These are phyloP conservation scores for Phoma sp. DNA, from an alignment of 2,329 filamentous ascomycete species.

Conservation along the genomic window DNA sequence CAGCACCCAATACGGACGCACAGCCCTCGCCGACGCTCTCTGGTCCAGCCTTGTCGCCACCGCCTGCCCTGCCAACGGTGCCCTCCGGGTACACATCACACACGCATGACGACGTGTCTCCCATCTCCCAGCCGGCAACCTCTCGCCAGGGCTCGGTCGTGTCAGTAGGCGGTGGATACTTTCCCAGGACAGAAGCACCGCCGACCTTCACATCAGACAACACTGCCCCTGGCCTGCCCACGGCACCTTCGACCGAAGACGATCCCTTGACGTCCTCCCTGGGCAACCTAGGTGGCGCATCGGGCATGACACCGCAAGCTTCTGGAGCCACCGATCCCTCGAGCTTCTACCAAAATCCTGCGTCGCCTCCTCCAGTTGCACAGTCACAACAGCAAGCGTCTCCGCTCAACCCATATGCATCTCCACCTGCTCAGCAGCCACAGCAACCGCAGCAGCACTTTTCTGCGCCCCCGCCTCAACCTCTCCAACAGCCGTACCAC, in stretches of 20 bases:
- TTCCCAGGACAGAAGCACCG: slow-evolving; percentile 56
- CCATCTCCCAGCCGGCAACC: slow-evolving; percentile 54
- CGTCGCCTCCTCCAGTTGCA: slow-evolving; percentile 47
- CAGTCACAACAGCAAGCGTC: slow-evolving; percentile 29
- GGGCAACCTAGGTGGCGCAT: background rate
- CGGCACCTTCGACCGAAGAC: slow-evolving; percentile 42
- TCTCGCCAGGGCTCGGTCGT: slow-evolving; percentile 55
- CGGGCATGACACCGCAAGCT: slow-evolving; percentile 23
- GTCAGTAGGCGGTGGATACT: slow-evolving; percentile 62
- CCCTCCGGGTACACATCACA: slow-evolving; percentile 40
- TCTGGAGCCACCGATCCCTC: slow-evolving; percentile 34
- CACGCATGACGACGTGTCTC: slow-evolving; percentile 60
- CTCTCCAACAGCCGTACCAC: slow-evolving; percentile 16
- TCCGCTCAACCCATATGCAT: slow-evolving; percentile 30
- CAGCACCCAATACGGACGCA: slow-evolving; percentile 63
- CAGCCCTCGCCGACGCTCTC: slow-evolving; percentile 51
- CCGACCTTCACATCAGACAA: slow-evolving; percentile 54
- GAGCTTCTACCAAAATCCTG: slow-evolving; percentile 43
- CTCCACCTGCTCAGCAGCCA: slow-evolving; percentile 24
- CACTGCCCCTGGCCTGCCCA: slow-evolving; percentile 44
- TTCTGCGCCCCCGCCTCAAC: slow-evolving; percentile 16
- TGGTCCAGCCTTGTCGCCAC: slow-evolving; percentile 56
- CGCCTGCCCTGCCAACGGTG: slow-evolving; percentile 37
- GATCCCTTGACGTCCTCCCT: slow-evolving; percentile 29
- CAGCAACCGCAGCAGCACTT: slow-evolving; percentile 19